A percentile compares a stretch with the other conserved stretches of the same genome.
phyloP scores from a whole-genome alignment of 495 filamentous ascomycete genomes.

The Tetracladium setigerum region DNA sequence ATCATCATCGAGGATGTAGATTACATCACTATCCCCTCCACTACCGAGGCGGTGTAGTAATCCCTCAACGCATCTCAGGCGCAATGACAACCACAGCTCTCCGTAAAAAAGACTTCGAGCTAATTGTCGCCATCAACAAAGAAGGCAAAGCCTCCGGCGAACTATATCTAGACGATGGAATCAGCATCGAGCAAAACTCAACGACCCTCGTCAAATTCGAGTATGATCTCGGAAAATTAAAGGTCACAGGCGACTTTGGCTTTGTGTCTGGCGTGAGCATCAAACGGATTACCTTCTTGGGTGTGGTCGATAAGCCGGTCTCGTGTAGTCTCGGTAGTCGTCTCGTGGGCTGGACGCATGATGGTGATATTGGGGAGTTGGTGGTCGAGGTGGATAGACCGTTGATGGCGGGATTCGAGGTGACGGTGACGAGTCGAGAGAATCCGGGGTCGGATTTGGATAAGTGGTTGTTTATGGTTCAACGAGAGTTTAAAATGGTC shows the following conservation, averaged over 20 bases:
- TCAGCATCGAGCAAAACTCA: slow-evolving; percentile 40
- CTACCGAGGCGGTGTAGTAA: slow-evolving; percentile 84
- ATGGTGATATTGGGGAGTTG: slow-evolving; percentile 1
- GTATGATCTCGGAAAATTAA: slow-evolving; percentile 42
- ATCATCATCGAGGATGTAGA: slow-evolving; percentile 57
- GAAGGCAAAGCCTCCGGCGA: slow-evolving; percentile 68
- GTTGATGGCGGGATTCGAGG: slow-evolving; percentile 3
- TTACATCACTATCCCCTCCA: slow-evolving; percentile 79
- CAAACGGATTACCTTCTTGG: slow-evolving; percentile 48
- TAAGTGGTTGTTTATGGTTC: too few relatives aligned
- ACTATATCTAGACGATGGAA: slow-evolving; percentile 85
- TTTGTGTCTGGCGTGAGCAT: slow-evolving; percentile 40
- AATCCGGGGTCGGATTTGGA: background rate
- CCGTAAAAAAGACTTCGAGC: slow-evolving; percentile 89
- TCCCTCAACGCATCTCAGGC: slow-evolving; percentile 72
- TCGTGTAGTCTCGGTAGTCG: slow-evolving; percentile 15
- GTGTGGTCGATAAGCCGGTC: slow-evolving; percentile 11
- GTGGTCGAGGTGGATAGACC: slow-evolving; percentile 6
- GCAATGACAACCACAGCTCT: slow-evolving; percentile 76
- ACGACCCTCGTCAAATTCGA: slow-evolving; percentile 45
- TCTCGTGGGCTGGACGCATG: background rate
- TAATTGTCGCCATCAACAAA: slow-evolving; percentile 65
- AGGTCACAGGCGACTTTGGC: slow-evolving; percentile 39
- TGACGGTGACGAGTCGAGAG: background rate
- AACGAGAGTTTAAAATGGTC: too few relatives aligned